Percentiles rank a stretch among this genome's conserved stretches.
Evolutionary conservation across 192 early-diverging fungal species (phyloP).

Genomic region (Entophlyctis helioformis): DNA sequence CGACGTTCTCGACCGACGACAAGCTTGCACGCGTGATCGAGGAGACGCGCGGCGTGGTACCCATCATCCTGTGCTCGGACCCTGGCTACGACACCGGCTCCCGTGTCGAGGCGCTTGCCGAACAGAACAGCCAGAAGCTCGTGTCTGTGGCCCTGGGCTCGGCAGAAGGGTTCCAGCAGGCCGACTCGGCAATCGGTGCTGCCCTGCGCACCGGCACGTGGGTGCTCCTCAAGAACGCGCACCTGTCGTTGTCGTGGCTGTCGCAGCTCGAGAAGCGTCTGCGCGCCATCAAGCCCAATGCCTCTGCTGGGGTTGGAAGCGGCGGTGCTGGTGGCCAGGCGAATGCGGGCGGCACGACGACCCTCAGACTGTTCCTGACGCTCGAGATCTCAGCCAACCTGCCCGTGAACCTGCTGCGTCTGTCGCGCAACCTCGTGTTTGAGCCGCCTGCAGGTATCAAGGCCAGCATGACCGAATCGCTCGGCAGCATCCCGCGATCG

Average conservation of each 20-base stretch:
- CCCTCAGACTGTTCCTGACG: constrained; percentile 93
- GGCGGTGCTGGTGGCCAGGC: too few species aligned
- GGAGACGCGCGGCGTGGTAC: constrained; percentile 63
- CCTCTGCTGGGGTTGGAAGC: too few species aligned
- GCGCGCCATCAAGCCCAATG: constrained; percentile 70
- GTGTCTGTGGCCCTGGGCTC: constrained; percentile 96
- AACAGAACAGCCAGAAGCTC: constrained; percentile 41
- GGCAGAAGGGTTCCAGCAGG: constrained; percentile 78
- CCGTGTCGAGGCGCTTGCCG: constrained; percentile 82
- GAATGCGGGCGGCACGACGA: too few species aligned
- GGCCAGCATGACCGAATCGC: constrained; percentile 77
- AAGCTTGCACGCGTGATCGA: constrained; percentile 61
- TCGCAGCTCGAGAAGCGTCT: constrained; percentile 90
- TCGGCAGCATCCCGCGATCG: constrained; percentile 50
- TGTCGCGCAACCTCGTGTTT: constrained; percentile 86
- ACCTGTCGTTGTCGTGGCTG: constrained; percentile 88
- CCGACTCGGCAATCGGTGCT: constrained; percentile 76
- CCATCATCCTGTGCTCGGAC: constrained; percentile 82
- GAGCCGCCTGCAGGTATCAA: constrained; percentile 94
- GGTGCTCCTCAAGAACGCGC: constrained; percentile 99
- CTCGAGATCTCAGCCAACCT: constrained; percentile 97
- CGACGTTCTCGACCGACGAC: too few species aligned
- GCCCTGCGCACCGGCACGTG: constrained; percentile 79
- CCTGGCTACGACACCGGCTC: constrained; percentile 95
- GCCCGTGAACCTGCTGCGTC: constrained; percentile 79